These are phyloP conservation scores for Pseudophaeomoniella oleicola DNA, from an alignment of 2,329 filamentous ascomycete species.

Conservation along the genomic window DNA sequence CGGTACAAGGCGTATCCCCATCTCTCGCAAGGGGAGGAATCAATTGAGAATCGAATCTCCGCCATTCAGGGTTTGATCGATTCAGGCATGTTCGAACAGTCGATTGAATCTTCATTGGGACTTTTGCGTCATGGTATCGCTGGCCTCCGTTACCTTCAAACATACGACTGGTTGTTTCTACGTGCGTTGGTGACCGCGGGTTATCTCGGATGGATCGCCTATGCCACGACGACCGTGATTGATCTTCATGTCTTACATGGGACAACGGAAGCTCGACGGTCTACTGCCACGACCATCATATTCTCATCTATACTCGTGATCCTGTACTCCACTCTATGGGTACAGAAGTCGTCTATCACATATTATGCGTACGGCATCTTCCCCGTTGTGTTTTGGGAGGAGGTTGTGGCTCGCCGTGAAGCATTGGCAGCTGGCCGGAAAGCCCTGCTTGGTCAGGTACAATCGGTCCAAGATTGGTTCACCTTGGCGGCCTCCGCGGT, in stretches of 20 bases:
- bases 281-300: slow-evolving; percentile 40
- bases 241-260: slow-evolving; percentile 75
- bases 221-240: slow-evolving; percentile 75
- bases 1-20: slow-evolving; percentile 62
- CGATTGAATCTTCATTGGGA: slow-evolving; percentile 63
- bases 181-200: slow-evolving; percentile 76
- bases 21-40: slow-evolving; percentile 48
- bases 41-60: slow-evolving; percentile 51
- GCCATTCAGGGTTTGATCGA: slow-evolving; percentile 56
- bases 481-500: slow-evolving; percentile 49
- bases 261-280: slow-evolving; percentile 49
- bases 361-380: slow-evolving; percentile 92
- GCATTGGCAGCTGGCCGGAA: slow-evolving; percentile 53
- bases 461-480: slow-evolving; percentile 41
- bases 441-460: slow-evolving; percentile 55
- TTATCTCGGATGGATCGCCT: slow-evolving; percentile 92
- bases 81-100: slow-evolving; percentile 52
- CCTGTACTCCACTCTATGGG: slow-evolving; percentile 64
- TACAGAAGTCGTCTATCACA: slow-evolving; percentile 63
- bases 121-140: slow-evolving; percentile 65
- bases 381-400: slow-evolving; percentile 91
- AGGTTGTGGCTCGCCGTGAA: slow-evolving; percentile 65
- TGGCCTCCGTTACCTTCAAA: slow-evolving; percentile 86
- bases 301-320: slow-evolving; percentile 65
- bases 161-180: slow-evolving; percentile 95